phyloP scores from a whole-genome alignment of 805 yeast genomes.

The Dipodascus geniculatus region DNA sequence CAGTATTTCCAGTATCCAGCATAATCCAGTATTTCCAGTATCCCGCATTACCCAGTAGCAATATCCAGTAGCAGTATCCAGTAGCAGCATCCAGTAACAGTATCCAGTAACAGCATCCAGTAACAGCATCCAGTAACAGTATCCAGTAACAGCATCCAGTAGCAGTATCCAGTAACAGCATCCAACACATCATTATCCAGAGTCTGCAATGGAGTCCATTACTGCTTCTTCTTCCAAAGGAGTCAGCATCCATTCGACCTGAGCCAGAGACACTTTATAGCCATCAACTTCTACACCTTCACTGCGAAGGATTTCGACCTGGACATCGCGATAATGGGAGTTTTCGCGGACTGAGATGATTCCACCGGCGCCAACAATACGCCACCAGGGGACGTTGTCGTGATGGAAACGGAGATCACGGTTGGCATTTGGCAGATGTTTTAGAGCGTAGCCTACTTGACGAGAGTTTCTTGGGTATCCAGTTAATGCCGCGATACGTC shows the following conservation, averaged over 20 bases:
- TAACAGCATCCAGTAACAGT: no score
- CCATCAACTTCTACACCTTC: conserved; percentile 33
- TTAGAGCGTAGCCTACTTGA: conserved; percentile 63
- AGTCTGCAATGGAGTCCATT: not conserved
- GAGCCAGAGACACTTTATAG: not conserved
- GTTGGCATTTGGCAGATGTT: conserved; percentile 28
- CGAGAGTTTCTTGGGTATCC: conserved; percentile 56
- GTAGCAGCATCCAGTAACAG: no score
- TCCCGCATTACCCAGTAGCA: no score
- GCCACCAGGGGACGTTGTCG: conserved; percentile 65
- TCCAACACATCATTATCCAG: not conserved
- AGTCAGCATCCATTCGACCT: not conserved
- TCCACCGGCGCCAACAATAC: conserved; percentile 58
- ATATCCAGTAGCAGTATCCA: no score
- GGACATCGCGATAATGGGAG: conserved; percentile 31
- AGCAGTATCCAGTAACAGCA: no score
- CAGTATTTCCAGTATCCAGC: no score
- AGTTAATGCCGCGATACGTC: conserved; percentile 58
- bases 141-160: no score
- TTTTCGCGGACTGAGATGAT: conserved; percentile 38
- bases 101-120: no score
- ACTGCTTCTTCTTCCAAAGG: not conserved
- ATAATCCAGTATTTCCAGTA: no score
- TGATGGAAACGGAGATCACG: conserved; percentile 19
- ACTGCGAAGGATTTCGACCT: conserved; percentile 31